A percentile compares a stretch with the other conserved stretches of the same genome.
These are phyloP conservation scores for Ascomycota sp. DNA, from an alignment of 2,329 filamentous ascomycete species.

Conservation along the genomic window DNA sequence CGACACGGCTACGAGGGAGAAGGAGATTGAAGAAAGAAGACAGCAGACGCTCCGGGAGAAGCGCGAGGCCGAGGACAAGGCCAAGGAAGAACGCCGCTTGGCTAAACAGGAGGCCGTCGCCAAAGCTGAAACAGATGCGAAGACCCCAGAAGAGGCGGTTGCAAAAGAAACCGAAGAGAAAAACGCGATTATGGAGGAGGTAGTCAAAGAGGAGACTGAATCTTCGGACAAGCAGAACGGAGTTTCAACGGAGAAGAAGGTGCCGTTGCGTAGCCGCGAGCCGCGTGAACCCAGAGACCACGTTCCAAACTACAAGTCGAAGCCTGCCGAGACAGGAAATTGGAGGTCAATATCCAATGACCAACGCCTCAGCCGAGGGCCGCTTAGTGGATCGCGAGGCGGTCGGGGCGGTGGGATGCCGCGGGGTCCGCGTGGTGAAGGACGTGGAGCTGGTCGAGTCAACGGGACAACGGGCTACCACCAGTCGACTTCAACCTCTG, in stretches of 20 bases:
- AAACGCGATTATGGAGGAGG: conserved; percentile 2
- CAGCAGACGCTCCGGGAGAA: conserved; percentile 56
- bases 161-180: conserved; percentile 10
- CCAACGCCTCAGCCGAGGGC: conserved; percentile 22
- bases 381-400: conserved; percentile 22
- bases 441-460: conserved; percentile 24
- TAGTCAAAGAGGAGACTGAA: no score
- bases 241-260: conserved; percentile 26
- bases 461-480: conserved; percentile 22
- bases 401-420: conserved; percentile 16
- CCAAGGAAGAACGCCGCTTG: conserved; percentile 49
- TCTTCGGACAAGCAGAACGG: conserved; percentile 11
- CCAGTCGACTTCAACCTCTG: not conserved
- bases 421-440: conserved; percentile 22
- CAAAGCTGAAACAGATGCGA: conserved; percentile 20
- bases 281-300: conserved; percentile 23
- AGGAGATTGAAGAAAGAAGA: conserved; percentile 77
- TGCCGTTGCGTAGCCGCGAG: conserved; percentile 16
- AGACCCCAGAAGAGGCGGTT: conserved; percentile 11
- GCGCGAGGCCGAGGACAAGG: conserved; percentile 72
- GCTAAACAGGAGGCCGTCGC: conserved; percentile 37
- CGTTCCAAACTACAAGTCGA: conserved; percentile 27
- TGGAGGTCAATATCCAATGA: conserved; percentile 35
- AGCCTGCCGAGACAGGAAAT: conserved; percentile 35
- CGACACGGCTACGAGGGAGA: conserved; percentile 76